phyloP scores from a whole-genome alignment of 176 grass and related monocot genomes.

The Puya raimondii region DNA sequence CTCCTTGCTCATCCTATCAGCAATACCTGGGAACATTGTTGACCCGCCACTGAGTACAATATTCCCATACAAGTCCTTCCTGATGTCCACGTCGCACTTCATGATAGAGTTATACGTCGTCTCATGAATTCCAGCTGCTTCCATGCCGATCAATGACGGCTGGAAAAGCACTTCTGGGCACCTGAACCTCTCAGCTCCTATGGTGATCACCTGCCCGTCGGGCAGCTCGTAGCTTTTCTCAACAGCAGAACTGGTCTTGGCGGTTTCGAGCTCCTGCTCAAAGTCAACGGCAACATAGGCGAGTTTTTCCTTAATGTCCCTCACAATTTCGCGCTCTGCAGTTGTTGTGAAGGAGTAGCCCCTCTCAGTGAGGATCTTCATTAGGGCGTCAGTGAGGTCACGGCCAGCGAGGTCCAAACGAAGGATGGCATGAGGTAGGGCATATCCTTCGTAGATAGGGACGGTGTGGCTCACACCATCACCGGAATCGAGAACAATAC shows the following conservation, averaged over 20 bases:
- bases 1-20: conserved; percentile 11
- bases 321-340: conserved; percentile 7
- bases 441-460: conserved; percentile 12
- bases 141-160: conserved; percentile 11
- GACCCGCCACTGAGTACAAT: conserved; percentile 8
- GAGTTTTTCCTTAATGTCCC: conserved; percentile 8
- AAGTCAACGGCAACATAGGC: conserved; percentile 8
- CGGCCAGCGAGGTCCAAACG: conserved; percentile 9
- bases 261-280: conserved; percentile 9
- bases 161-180: conserved; percentile 10
- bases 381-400: conserved; percentile 4
- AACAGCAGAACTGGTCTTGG: conserved; percentile 3
- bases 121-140: conserved; percentile 14
- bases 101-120: conserved; percentile 10
- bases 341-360: conserved; percentile 12
- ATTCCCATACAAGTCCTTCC: conserved; percentile 9
- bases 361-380: conserved; percentile 12
- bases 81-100: conserved; percentile 11
- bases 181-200: conserved; percentile 10
- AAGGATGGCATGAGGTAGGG: conserved; percentile 13
- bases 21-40: conserved; percentile 8
- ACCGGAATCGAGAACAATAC: conserved; percentile 12
- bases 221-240: conserved; percentile 11
- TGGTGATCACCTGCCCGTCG: conserved; percentile 5
- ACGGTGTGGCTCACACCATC: conserved; percentile 12